Base-by-base conservation (phyloP, 1,139 yeast species). In the Kazachstania sp. region DNA sequence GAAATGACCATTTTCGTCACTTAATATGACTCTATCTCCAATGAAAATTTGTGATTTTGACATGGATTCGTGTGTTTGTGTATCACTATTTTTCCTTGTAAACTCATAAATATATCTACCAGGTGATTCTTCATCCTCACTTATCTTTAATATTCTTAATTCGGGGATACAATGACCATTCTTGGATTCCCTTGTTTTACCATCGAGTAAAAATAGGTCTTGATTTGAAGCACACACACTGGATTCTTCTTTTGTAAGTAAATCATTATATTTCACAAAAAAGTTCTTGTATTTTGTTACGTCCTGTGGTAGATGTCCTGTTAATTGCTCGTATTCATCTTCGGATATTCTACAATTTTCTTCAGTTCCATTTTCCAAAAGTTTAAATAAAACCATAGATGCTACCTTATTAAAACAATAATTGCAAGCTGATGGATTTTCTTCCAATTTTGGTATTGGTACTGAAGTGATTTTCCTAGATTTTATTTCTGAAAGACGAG, bases 1-100 rank as follows among this genome's bases (percentile, higher is more conserved):
- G 63, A 82, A 81, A 62, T 83, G 88, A 1, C 95, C 95, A 0
- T 65, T 55, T 57, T 86, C 95, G 61, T 86, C 95, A 58, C 96
- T 86, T 1, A 88, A 70, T 20, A 84, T 72, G 1, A 90, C 75
- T 39, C 77, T 65, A 59, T 83, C 92, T 54, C 71, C 68, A 39
- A 69, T 71, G 0, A 69, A 45, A 2, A 83, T 57, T 51, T 79
- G 84, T 0, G 79, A 66, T 1, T 49, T 44, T 3, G 54, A 60
- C 56, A 51, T 67, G 65, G 51, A 74, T 15, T 30, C 31, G 13
- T 32, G 7, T 6, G 30, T 12, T 16, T 15, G 23, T 54, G 1
- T 66, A 49, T 55, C 49, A 8, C 51, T 47, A 0, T 47, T 45
- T 1, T 48, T 23, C 53, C 82, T 68, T 39, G 56, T 63, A 54